A percentile compares a stretch with the other conserved stretches of the same genome.
Evolutionary conservation across 179 eudicot species (phyloP).

Genomic region (Corrigiola litoralis): DNA sequence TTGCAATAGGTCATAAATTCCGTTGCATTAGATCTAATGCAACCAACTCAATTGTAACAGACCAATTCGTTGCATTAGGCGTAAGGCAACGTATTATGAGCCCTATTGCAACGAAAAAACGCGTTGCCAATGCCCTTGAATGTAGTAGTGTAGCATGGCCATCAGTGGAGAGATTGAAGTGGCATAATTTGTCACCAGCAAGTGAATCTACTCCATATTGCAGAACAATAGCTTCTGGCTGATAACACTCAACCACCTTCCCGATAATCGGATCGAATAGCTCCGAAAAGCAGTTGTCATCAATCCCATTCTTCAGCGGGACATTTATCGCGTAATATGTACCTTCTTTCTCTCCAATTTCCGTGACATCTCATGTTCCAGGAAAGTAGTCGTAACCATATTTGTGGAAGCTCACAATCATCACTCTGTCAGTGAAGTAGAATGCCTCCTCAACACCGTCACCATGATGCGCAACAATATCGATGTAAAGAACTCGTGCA

Average conservation of each 20-base stretch:
- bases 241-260: slow-evolving; percentile 87
- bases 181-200: slow-evolving; percentile 97
- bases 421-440: slow-evolving; percentile 93
- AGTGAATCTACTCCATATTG: slow-evolving; percentile 99
- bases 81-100: no score
- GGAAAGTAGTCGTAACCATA: slow-evolving; percentile 90
- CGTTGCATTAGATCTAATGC: no score
- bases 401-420: slow-evolving; percentile 98
- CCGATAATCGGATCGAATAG: slow-evolving; percentile 90
- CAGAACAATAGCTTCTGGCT: slow-evolving; percentile 87
- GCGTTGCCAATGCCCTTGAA: no score
- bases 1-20: no score
- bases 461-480: slow-evolving; percentile 97
- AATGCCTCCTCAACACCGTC: slow-evolving; percentile 99
- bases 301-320: slow-evolving; percentile 96
- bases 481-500: slow-evolving; percentile 93
- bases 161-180: slow-evolving; percentile 98
- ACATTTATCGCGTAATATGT: slow-evolving; percentile 89
- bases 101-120: no score
- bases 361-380: slow-evolving; percentile 98
- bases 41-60: no score
- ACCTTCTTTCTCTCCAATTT: slow-evolving; percentile 93
- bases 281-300: slow-evolving; percentile 76
- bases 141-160: no score
- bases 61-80: no score